These are phyloP conservation scores for Barbarea vulgaris DNA, from an alignment of 345 rosid species.

Conservation along the genomic window DNA sequence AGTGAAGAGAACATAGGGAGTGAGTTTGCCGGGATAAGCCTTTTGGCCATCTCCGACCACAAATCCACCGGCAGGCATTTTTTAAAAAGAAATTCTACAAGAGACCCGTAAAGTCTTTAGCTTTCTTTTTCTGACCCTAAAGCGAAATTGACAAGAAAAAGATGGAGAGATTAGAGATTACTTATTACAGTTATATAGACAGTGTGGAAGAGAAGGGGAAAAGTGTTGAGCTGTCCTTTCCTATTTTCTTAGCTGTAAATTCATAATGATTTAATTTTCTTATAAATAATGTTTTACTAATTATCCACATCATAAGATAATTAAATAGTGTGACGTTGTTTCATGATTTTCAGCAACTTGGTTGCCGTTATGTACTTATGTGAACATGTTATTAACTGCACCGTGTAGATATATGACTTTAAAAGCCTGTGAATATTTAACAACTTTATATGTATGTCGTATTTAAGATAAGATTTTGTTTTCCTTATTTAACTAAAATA, in stretches of 20 bases:
- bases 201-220: neutral
- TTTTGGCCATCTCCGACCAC: slow-evolving; percentile 49
- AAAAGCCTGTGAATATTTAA: neutral
- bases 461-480: too few relatives aligned
- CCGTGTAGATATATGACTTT: slow-evolving; percentile 19
- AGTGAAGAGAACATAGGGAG: slow-evolving; percentile 70
- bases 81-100: neutral
- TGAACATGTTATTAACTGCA: slow-evolving; percentile 35
- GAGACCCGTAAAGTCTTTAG: neutral
- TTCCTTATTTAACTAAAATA: neutral
- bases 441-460: neutral
- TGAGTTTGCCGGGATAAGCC: slow-evolving; percentile 87
- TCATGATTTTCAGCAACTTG: slow-evolving; percentile 29
- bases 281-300: slow-evolving; percentile 7
- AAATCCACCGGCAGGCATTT: slow-evolving; percentile 66
- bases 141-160: neutral
- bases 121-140: neutral
- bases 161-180: slow-evolving; percentile 26
- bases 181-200: slow-evolving; percentile 32
- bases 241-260: slow-evolving; percentile 38
- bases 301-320: slow-evolving; percentile 37
- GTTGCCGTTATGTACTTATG: slow-evolving; percentile 32
- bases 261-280: neutral
- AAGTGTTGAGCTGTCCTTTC: slow-evolving; percentile 33
- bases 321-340: slow-evolving; percentile 29